Evolutionary conservation across 1,284 basidiomycete species (phyloP), one percentile per base, ranked within the genome.

Genomic region (Amylostereum chailletii): DNA sequence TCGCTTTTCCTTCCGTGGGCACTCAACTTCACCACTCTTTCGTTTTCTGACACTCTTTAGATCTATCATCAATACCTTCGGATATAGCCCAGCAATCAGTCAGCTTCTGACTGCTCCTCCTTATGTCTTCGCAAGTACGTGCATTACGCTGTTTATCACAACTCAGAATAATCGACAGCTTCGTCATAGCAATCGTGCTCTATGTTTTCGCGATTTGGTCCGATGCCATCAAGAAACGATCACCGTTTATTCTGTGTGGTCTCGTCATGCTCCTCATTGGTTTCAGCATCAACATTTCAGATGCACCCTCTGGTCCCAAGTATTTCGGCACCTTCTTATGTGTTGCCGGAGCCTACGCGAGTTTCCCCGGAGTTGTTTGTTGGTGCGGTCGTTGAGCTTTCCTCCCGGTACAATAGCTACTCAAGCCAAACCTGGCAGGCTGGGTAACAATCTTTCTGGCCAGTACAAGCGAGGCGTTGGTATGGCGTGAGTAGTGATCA

Each of bases 241-340:
- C 70, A 26, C 75, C 75, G 0, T 86, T 85, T 65, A 72, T 87
- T 50, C 60, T 79, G 34, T 65, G 70, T 0, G 78, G 80, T 0
- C 74, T 79, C 7, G 26, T 65, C 0, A 70, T 81, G 56, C 74
- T 71, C 51, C 60, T 80, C 26, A 66, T 82, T 34, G 86, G 86
- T 0, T 84, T 81, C 58, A 60, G 70, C 0, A 86, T 88, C 65
- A 82, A 86, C 57, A 78, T 85, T 45, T 72, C 77, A 7, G 61
- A 69, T 36, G 76, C 66, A 0, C 51, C 70, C 3, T 60, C 62
- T 44, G 76, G 76, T 3, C 75, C 67, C 29, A 85, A 85, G 62
- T 86, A 85, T 59, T 83, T 85, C 55, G 83, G 81, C 1, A 81
- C 76, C 0, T 86, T 79, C 68, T 71, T 81, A 49, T 72, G 74